These are phyloP conservation scores for Epichloe brachyelytri DNA, from an alignment of 2,329 filamentous ascomycete genomes.

Conservation along the genomic window DNA sequence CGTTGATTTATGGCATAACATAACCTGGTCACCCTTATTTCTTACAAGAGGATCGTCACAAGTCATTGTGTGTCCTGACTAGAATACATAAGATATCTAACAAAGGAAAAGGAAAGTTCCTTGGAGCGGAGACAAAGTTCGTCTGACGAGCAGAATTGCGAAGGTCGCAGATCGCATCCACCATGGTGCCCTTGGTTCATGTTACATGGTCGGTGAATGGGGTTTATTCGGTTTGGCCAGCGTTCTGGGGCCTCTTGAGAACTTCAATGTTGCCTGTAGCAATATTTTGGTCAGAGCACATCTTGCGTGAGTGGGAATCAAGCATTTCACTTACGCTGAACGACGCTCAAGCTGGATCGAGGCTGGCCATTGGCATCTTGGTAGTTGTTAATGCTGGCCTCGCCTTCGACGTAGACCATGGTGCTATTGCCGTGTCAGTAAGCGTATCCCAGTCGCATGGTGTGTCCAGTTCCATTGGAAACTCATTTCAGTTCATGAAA, in stretches of 20 bases:
- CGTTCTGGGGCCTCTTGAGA: slow-evolving; percentile 26
- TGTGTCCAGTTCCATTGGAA: neutral
- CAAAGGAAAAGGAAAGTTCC: slow-evolving; percentile 9
- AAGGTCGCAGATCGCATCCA: neutral
- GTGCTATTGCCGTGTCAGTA: slow-evolving; percentile 37
- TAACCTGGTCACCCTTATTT: slow-evolving; percentile 2
- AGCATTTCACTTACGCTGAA: slow-evolving; percentile 55
- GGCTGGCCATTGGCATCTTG: slow-evolving; percentile 59
- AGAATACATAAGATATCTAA: slow-evolving; percentile 9
- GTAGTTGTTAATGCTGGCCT: slow-evolving; percentile 55
- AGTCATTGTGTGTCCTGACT: slow-evolving; percentile 6
- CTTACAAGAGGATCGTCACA: slow-evolving; percentile 3
- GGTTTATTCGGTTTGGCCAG: slow-evolving; percentile 12
- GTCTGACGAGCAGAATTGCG: neutral
- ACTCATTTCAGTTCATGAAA: neutral
- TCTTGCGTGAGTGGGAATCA: neutral
- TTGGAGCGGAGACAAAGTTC: slow-evolving; percentile 10
- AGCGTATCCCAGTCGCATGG: slow-evolving; percentile 1
- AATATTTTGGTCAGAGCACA: neutral
- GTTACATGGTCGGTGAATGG: neutral
- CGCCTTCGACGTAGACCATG: slow-evolving; percentile 71
- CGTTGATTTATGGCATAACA: neutral
- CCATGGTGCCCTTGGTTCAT: neutral
- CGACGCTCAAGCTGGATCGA: slow-evolving; percentile 50
- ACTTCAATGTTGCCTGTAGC: slow-evolving; percentile 30